Conservation (phyloP, 371 early-diverging fungal genomes). For the Dipsacomyces acuminosporus region DNA sequence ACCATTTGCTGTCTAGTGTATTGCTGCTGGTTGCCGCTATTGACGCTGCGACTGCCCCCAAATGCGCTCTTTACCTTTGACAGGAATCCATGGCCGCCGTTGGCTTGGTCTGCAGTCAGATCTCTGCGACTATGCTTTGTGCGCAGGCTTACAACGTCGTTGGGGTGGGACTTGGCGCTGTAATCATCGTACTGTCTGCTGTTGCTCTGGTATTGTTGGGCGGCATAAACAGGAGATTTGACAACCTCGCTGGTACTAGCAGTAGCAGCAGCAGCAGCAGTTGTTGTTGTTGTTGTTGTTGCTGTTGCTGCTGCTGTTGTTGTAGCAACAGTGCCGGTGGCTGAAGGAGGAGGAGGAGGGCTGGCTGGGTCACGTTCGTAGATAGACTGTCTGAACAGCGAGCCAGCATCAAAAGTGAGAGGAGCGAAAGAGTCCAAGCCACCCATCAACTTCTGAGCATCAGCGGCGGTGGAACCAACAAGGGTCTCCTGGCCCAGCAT, state of each 20-base stretch:
- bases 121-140: constrained; percentile 19
- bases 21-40: neutral
- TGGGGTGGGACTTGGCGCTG: too few species aligned
- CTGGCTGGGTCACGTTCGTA: neutral
- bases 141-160: too few species aligned
- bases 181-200: too few species aligned
- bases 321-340: too few species aligned
- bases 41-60: constrained; percentile 11
- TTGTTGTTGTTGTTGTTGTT: too few species aligned
- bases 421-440: constrained; percentile 25
- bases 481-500: neutral
- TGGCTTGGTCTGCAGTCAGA: constrained; percentile 1
- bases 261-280: too few species aligned
- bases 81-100: constrained; percentile 35
- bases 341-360: too few species aligned
- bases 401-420: constrained; percentile 28
- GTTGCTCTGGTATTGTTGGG: too few species aligned
- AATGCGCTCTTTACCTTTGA: constrained; percentile 34
- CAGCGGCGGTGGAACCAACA: neutral
- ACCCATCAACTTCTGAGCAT: constrained; percentile 1
- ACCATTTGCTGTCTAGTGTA: neutral
- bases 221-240: too few species aligned
- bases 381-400: constrained; percentile 28
- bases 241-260: too few species aligned
- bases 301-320: too few species aligned